A percentile compares a stretch with the other conserved stretches of the same genome.
phyloP scores from a whole-genome alignment of 441 rosid genomes.

The Flueggea neowawraea region DNA sequence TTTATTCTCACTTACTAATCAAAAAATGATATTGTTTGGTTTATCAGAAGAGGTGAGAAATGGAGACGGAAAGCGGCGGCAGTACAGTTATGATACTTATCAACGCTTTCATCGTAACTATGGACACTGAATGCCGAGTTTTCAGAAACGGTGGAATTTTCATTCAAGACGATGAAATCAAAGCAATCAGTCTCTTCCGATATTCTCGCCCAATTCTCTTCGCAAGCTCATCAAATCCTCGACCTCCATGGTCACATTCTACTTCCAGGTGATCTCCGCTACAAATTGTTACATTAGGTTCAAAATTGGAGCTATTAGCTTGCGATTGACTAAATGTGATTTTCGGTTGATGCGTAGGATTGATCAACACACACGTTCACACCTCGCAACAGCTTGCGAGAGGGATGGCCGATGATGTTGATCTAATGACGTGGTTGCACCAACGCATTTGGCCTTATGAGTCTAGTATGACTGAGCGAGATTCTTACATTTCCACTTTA shows the following conservation, averaged over 20 bases:
- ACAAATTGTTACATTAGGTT: no score
- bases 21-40: not conserved
- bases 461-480: conserved; percentile 58
- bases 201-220: conserved; percentile 37
- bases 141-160: conserved; percentile 52
- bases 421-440: conserved; percentile 65
- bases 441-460: conserved; percentile 75
- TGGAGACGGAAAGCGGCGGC: no score
- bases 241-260: conserved; percentile 55
- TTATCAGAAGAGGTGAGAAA: no score
- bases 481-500: conserved; percentile 61
- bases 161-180: conserved; percentile 41
- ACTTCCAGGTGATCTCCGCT: conserved; percentile 44
- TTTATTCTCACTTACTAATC: not conserved
- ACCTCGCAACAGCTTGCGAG: conserved; percentile 70
- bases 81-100: conserved; percentile 1
- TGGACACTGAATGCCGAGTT: conserved; percentile 45
- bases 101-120: conserved; percentile 49
- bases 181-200: conserved; percentile 53
- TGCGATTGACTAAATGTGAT: not conserved
- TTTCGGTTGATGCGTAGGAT: conserved; percentile 24
- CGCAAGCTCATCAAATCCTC: conserved; percentile 25
- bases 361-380: conserved; percentile 70
- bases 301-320: not conserved
- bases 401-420: conserved; percentile 74